Evolutionary conservation across 2,329 filamentous ascomycete genomes (phyloP), one percentile per base, ranked within the genome.

Genomic region (Rachicladosporium sp.): DNA sequence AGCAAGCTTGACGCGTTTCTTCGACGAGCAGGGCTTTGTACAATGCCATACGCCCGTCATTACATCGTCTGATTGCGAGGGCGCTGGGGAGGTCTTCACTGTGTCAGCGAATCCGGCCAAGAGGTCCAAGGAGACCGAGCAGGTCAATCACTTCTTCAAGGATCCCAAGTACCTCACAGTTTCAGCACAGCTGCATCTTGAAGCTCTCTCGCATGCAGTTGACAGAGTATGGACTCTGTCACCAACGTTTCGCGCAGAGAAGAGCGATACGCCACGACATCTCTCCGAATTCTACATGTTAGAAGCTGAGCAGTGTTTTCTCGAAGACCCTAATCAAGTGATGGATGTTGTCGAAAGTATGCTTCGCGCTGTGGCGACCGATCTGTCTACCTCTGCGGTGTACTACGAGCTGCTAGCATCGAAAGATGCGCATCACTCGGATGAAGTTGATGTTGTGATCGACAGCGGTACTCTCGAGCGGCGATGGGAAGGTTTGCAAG

Each of bases 261-360:
- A 79, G 56, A 95, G 87, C 61, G 88, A 96, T 55, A 96, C 91
- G 0, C 80, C 87, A 4, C 78, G 91, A 21, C 91, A 98, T 62
- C 69, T 98, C 45, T 94, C 86, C 65, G 91, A 98, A 57, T 96
- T 98, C 55, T 96, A 96, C 64, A 96, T 98, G 91, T 74, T 98
- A 2, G 91, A 98, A 62, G 88, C 80, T 10, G 91, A 98, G 61
- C 68, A 88, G 57, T 80, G 78, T 53, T 94, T 94, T 58, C 74
- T 80, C 32, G 70, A 82, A 35, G 66, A 77, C 46, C 68, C 94
- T 47, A 65, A 72, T 21, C 66, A 73, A 19, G 69, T 98, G 50
- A 91, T 93, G 73, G 68, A 79, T 41, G 61, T 89, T 11, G 74
- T 86, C 2, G 86, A 96, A 59, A 69, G 78, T 40, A 78, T 94